Evolutionary conservation across 225 moss, liverwort and hornwort genomes (phyloP).

Genomic region (Bryum argenteum): DNA sequence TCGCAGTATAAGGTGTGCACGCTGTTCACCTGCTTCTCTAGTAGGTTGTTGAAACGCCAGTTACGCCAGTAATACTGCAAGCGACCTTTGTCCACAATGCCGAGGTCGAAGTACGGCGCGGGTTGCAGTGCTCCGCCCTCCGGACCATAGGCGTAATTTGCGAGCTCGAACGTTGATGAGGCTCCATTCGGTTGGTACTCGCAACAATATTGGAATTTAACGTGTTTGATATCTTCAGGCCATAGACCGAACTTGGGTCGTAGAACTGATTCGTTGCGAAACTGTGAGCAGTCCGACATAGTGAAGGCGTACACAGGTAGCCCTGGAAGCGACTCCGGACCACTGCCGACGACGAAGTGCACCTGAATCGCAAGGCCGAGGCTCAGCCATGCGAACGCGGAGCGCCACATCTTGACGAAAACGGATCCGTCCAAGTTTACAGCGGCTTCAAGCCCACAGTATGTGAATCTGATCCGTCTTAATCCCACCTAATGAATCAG

Average conservation of each 20-base stretch:
- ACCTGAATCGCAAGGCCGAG: too few species aligned
- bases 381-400: not conserved
- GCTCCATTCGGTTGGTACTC: not conserved
- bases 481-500: too few species aligned
- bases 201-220: slow-evolving; percentile 13
- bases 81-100: slow-evolving; percentile 11
- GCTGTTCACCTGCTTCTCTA: not conserved
- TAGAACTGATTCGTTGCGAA: too few species aligned
- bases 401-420: not conserved
- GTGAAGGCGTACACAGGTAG: too few species aligned
- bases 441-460: not conserved
- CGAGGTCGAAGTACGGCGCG: slow-evolving; percentile 24
- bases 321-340: too few species aligned
- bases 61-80: not conserved
- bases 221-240: too few species aligned
- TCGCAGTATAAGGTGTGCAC: slow-evolving; percentile 25
- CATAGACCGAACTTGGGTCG: too few species aligned
- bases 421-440: not conserved
- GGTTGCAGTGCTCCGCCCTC: slow-evolving; percentile 2
- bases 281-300: too few species aligned
- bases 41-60: slow-evolving; percentile 11
- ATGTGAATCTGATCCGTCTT: not conserved
- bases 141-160: not conserved
- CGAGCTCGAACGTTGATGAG: slow-evolving; percentile 13
- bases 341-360: too few species aligned